Base-by-base conservation (phyloP, 306 rosid genomes). In the Cicer bijugum region DNA sequence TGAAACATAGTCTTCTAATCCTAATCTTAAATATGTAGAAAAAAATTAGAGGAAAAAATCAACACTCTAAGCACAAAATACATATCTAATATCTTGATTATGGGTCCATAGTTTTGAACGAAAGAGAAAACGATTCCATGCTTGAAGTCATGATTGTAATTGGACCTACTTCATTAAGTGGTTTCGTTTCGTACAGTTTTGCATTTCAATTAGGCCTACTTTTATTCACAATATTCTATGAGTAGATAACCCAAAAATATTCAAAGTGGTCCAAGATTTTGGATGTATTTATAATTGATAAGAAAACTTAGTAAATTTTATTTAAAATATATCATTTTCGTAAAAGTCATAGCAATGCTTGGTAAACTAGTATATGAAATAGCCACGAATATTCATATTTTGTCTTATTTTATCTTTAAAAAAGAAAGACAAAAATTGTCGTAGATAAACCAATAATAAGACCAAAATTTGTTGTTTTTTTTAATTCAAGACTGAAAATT, bases 101-200 rank as follows among this genome's bases (percentile, higher is more conserved):
- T 28, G 4, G 33, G 33, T 28, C 33, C 33, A 28, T 28, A 3
- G 33, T 28, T 28, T 38, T 50, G 42, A 53, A 40, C 1, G 12
- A 55, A 52, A 47, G 40, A 38, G 23, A 6, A 43, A 70, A 23
- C 35, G 75, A 57, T 76, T 47, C 64, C 47, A 40, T 42, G 20
- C 11, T 65, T 14, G 4, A 71, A n/a, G 48, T 70, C 81, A 79
- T 79, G 23, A 83, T 79, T 79, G 69, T 70, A 47, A 75, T 6
- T 75, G 67, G 78, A 48, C 83, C 81, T 75, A 70, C 86, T 47
- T 62, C 81, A 74, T 78, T 78, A 83, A 78, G 86, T 83, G 71
- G 37, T 50, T 47, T 64, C 15, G 16, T 28, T 48, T 14, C 50
- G 83, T 78, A 64, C 63, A 4, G 1, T 40, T 58, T 10, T 57